These are phyloP conservation scores for Fragilariopsis cylindrus DNA, from an alignment of 108 stramenopile species.

Conservation along the genomic window DNA sequence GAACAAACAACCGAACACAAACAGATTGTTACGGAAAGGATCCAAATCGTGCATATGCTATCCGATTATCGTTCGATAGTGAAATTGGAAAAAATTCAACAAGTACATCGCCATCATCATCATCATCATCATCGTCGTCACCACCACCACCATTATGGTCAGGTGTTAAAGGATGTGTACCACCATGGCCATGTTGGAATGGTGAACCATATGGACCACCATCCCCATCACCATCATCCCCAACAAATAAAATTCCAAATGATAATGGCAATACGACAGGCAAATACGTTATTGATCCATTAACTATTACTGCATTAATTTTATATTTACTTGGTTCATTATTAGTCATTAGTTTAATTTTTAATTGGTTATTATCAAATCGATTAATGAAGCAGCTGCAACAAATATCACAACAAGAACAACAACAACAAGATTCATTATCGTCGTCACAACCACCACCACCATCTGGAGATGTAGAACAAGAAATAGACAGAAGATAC, in stretches of 20 bases:
- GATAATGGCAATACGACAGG: not conserved
- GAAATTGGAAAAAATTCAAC: not conserved
- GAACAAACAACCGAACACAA: too few relatives aligned
- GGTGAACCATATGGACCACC: not conserved
- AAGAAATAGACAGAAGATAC: too few relatives aligned
- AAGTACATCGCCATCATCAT: too few relatives aligned
- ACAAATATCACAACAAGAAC: not conserved
- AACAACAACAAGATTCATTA: too few relatives aligned
- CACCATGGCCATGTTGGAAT: slow-evolving; percentile 26
- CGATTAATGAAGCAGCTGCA: slow-evolving; percentile 1
- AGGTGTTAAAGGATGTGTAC: slow-evolving; percentile 14
- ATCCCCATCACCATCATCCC: not conserved
- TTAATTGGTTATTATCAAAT: slow-evolving; percentile 30
- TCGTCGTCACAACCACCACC: not conserved
- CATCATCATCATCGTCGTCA: too few relatives aligned
- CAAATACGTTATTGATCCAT: slow-evolving; percentile 5
- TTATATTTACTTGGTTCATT: slow-evolving; percentile 3
- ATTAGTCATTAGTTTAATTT: slow-evolving; percentile 15
- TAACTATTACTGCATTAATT: not conserved
- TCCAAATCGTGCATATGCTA: slow-evolving; percentile 22
- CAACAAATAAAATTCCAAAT: slow-evolving; percentile 4
- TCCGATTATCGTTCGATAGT: not conserved
- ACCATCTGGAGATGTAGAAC: not conserved
- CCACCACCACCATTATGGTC: not conserved
- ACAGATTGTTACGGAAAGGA: slow-evolving; percentile 29